A percentile compares a stretch with the other conserved stretches of the same genome.
Conservation (phyloP, 495 filamentous ascomycete species). For the Aspergillus ostianus region DNA sequence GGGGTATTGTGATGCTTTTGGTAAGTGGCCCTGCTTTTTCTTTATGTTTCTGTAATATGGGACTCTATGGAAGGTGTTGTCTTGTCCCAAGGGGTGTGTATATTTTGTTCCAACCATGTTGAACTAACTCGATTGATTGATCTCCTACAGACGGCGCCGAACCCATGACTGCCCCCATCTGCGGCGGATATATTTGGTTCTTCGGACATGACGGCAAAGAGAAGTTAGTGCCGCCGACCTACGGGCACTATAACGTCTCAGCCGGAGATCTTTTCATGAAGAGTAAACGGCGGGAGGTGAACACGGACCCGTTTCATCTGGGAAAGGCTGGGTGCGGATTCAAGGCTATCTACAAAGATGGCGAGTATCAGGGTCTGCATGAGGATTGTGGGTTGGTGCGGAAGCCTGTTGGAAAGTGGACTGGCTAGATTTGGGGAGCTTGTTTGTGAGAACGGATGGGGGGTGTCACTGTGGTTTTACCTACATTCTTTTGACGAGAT, state of each 20-base stretch:
- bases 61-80: no score
- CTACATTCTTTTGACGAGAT: no score
- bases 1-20: not conserved
- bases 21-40: not conserved
- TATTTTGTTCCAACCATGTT: no score
- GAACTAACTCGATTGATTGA: no score
- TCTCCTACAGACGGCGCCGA: not conserved
- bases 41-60: no score
- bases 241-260: not conserved
- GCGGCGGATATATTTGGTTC: not conserved
- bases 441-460: not conserved
- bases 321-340: not conserved
- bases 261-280: not conserved
- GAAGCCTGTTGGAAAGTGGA: not conserved
- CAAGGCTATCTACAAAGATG: not conserved
- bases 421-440: not conserved
- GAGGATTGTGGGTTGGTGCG: not conserved
- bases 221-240: not conserved
- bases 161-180: not conserved
- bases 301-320: not conserved
- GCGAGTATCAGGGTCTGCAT: not conserved
- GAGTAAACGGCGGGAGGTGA: not conserved
- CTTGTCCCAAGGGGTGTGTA: no score
- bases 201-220: not conserved
- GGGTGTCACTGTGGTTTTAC: no score